Percentiles rank a stretch among this genome's conserved stretches.
Conservation (phyloP, 352 stramenopile genomes). For the Lagenidium giganteum region DNA sequence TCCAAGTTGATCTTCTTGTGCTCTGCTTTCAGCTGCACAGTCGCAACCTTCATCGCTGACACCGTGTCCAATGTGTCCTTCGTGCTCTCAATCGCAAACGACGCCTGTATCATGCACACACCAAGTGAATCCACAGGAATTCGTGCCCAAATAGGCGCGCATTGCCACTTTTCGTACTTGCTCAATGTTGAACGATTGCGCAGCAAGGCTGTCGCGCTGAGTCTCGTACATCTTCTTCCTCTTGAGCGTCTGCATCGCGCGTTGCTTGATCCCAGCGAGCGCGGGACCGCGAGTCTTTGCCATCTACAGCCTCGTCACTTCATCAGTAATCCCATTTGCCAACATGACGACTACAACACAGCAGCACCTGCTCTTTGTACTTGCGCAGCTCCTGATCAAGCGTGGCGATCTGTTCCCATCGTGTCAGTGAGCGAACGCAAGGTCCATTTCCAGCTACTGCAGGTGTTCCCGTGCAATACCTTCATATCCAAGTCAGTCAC, state of each 20-base stretch:
- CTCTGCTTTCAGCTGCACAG: conserved; percentile 90
- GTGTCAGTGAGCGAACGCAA: no score
- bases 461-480: conserved; percentile 19
- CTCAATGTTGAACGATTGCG: conserved; percentile 86
- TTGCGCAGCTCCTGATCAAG: conserved; percentile 80
- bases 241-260: conserved; percentile 83
- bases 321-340: background rate
- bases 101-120: conserved; percentile 27
- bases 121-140: conserved; percentile 7
- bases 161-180: conserved; percentile 39
- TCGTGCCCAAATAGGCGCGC: no score
- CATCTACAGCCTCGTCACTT: conserved; percentile 36
- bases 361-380: conserved; percentile 60
- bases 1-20: conserved; percentile 96
- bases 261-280: conserved; percentile 75
- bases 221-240: conserved; percentile 88
- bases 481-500: conserved; percentile 78
- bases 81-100: conserved; percentile 90
- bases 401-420: conserved; percentile 53
- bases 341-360: background rate
- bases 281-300: conserved; percentile 62
- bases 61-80: conserved; percentile 92
- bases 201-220: conserved; percentile 71
- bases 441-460: no score
- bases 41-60: conserved; percentile 92